Conservation (phyloP, 1,139 yeast species). For the Candida glucosophila region DNA sequence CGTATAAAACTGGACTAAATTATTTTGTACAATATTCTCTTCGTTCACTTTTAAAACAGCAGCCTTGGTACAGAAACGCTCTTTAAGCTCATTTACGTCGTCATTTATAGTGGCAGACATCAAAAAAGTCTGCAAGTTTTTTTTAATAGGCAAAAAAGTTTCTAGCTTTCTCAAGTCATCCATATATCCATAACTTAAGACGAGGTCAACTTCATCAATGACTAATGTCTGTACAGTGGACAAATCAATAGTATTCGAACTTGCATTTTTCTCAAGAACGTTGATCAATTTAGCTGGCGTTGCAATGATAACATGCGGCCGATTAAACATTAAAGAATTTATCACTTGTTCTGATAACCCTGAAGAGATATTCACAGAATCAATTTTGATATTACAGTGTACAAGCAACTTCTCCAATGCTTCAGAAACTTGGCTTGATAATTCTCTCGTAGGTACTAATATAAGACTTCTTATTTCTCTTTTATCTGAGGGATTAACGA, state of each 20-base stretch:
- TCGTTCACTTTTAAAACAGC: slow-evolving; percentile 75
- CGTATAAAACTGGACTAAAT: slow-evolving; percentile 78
- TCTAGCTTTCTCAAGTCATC: slow-evolving; percentile 71
- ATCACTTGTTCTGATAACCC: slow-evolving; percentile 67
- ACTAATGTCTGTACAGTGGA: slow-evolving; percentile 60
- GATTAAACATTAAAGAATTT: slow-evolving; percentile 57
- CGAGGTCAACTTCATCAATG: slow-evolving; percentile 93
- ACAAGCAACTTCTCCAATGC: slow-evolving; percentile 61
- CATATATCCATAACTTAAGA: slow-evolving; percentile 82
- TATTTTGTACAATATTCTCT: slow-evolving; percentile 47
- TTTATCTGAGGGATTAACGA: slow-evolving; percentile 23
- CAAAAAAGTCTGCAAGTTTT: slow-evolving; percentile 77
- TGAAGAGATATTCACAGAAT: slow-evolving; percentile 66
- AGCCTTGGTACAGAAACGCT: slow-evolving; percentile 74
- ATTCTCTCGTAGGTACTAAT: slow-evolving; percentile 79
- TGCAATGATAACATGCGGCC: slow-evolving; percentile 75
- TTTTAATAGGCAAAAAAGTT: slow-evolving; percentile 56
- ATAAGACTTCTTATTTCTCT: slow-evolving; percentile 45
- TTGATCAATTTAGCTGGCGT: slow-evolving; percentile 78
- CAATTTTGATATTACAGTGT: slow-evolving; percentile 63
- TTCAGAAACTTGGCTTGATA: slow-evolving; percentile 73
- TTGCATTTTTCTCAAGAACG: slow-evolving; percentile 43
- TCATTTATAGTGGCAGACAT: slow-evolving; percentile 96
- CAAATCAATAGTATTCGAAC: slow-evolving; percentile 34
- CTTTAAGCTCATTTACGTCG: slow-evolving; percentile 71